These are phyloP conservation scores for Cryptosporidium parvum DNA, from an alignment of 169 alveolate species.

Conservation along the genomic window DNA sequence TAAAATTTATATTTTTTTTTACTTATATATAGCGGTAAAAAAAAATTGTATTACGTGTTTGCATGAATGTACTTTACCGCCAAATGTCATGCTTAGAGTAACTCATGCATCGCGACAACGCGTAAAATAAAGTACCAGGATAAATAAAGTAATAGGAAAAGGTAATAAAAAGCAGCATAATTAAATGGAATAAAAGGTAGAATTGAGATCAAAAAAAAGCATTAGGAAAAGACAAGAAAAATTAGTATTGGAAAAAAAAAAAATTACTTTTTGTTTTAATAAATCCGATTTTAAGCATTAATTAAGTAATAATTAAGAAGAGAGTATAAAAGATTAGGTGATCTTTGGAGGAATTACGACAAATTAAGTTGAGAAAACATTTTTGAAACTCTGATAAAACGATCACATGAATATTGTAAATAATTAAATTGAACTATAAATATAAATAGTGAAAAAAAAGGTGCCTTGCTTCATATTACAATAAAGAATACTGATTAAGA, in stretches of 20 bases:
- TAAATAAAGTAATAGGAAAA: slow-evolving; percentile 47
- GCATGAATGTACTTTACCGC: slow-evolving; percentile 53
- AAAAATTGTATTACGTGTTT: slow-evolving; percentile 32
- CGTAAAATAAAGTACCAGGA: slow-evolving; percentile 72
- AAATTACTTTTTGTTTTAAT: slow-evolving; percentile 6
- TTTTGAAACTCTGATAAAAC: not conserved
- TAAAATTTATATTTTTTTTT: no score
- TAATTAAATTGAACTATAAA: no score
- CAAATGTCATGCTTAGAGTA: slow-evolving; percentile 72
- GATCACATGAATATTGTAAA: not conserved
- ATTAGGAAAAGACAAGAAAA: not conserved
- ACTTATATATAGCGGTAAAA: not conserved
- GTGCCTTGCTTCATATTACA: not conserved
- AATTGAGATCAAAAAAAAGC: not conserved
- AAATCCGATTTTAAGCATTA: slow-evolving; percentile 3
- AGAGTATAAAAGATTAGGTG: not conserved
- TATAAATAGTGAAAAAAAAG: not conserved
- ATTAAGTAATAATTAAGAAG: slow-evolving; percentile 1
- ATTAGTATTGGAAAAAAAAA: not conserved
- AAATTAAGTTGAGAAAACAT: not conserved
- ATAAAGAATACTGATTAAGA: not conserved
- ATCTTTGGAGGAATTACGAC: not conserved
- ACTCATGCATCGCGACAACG: slow-evolving; percentile 79
- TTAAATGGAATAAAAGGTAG: not conserved
- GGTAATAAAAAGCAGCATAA: slow-evolving; percentile 20